Conservation (phyloP, 2,329 filamentous ascomycete species). For the Fusarium sp. region DNA sequence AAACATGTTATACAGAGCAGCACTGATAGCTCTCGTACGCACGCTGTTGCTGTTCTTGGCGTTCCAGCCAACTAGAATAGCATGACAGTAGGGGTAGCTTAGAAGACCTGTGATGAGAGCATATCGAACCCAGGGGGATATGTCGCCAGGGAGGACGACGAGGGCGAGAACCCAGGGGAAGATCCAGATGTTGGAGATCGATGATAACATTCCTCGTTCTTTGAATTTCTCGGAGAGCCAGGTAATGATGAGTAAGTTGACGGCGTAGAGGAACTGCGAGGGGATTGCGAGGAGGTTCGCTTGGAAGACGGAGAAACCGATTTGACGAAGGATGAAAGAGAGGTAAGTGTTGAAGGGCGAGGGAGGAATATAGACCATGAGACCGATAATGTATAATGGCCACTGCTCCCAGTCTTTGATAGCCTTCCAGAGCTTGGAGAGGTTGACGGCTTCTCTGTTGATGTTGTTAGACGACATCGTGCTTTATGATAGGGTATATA, state of each 20-base stretch:
- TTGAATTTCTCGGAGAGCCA: conserved; percentile 59
- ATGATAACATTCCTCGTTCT: conserved; percentile 60
- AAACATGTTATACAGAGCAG: conserved; percentile 71
- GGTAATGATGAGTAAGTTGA: conserved; percentile 61
- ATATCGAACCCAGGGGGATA: conserved; percentile 59
- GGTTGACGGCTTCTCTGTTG: conserved; percentile 55
- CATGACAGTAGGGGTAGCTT: conserved; percentile 61
- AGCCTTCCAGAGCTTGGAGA: conserved; percentile 60
- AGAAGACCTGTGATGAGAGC: conserved; percentile 56
- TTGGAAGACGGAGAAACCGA: conserved; percentile 61
- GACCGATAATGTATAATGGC: conserved; percentile 61
- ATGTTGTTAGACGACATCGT: conserved; percentile 32
- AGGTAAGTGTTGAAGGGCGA: conserved; percentile 60
- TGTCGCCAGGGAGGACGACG: conserved; percentile 53
- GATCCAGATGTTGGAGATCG: conserved; percentile 63
- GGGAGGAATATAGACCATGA: conserved; percentile 61
- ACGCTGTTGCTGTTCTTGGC: conserved; percentile 73
- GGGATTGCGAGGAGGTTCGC: conserved; percentile 60
- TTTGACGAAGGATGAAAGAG: conserved; percentile 57
- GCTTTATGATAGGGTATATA: rapidly evolving
- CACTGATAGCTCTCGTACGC: conserved; percentile 70
- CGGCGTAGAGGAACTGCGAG: conserved; percentile 58
- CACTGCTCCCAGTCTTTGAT: conserved; percentile 72
- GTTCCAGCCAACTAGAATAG: conserved; percentile 67
- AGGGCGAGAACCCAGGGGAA: conserved; percentile 62